Evolutionary conservation across 164 flowering plant genomes (phyloP), one percentile per base, ranked within the genome.

Genomic region (Macadamia tetraphylla): DNA sequence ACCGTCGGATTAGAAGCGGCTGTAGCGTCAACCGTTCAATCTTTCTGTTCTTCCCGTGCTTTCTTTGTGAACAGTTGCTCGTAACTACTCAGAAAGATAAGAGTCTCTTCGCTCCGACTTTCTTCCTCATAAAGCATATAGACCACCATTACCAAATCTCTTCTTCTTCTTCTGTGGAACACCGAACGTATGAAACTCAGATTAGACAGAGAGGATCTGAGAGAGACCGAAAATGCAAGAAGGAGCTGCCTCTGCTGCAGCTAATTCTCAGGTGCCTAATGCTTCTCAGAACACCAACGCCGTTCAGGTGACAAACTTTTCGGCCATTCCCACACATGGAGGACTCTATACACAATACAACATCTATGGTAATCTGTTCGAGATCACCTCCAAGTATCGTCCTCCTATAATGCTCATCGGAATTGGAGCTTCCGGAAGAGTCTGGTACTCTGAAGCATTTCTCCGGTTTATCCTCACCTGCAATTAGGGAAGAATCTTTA

Each of bases 381-480:
- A 94, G 78, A 76, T 94, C 72, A 85, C 94, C 2, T 17, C 88
- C 59, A 94, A 94, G 75, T 94, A 91, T 65, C 79, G 79, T 0
- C 87, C 96, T 44, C 98, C 98, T 60, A 85, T 94, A 73, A 72
- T 79, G 78, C 96, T 97, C 0, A 84, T 94, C 58, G 98, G 98
- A 49, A 88, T 96, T 3, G 98, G 98, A 15, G 98, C 98, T 3
- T 94, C 91, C 60, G 98, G 98, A 23, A 85, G 91, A 73, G 96
- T 94, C 65, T 94, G 98, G 98, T 94, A 83, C 40, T 2, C 40
- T 35, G 5, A 35, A 35, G 40, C 3, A 52, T 60, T 14, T 53
- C 1, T 11, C 7, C 51, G 1, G 51, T 46, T 46, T 46, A 46
- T 46, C 6, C 30, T 57, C 3, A 18, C 7, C 9, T 43, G 9